Evolutionary conservation across 2,329 filamentous ascomycete genomes (phyloP).

Genomic region (Pyrenophora teres): DNA sequence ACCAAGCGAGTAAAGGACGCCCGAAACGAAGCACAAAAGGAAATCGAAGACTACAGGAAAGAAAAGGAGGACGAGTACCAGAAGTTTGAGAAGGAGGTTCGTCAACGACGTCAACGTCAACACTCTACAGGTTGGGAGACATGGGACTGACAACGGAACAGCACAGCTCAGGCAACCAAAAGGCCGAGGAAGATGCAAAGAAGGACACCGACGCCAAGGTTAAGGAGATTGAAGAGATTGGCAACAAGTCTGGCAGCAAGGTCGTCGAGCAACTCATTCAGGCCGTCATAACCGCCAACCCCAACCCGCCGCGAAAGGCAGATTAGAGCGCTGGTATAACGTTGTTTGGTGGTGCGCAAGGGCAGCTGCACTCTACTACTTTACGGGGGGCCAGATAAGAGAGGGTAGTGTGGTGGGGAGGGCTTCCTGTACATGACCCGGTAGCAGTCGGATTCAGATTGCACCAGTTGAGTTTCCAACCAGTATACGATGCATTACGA

Average conservation of each 20-base stretch:
- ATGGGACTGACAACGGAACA: constrained; percentile 49
- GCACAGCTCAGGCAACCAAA: constrained; percentile 91
- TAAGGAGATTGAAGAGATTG: constrained; percentile 78
- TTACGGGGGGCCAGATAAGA: neutral
- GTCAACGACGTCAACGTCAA: constrained; percentile 2
- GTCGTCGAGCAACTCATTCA: constrained; percentile 83
- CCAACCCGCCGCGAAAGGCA: constrained; percentile 61
- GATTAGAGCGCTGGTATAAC: constrained; percentile 1
- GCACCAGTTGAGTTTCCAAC: constrained; percentile 12
- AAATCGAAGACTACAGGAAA: constrained; percentile 90
- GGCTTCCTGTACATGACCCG: constrained; percentile 15
- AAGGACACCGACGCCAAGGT: constrained; percentile 82
- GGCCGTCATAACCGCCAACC: constrained; percentile 83
- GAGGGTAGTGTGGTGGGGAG: neutral
- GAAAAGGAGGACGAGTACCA: constrained; percentile 94
- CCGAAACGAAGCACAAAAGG: constrained; percentile 93
- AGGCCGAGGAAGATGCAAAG: constrained; percentile 71
- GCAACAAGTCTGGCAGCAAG: constrained; percentile 75
- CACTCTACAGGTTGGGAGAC: neutral
- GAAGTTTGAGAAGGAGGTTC: constrained; percentile 82
- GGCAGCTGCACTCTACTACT: neutral
- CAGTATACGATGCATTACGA: constrained; percentile 16
- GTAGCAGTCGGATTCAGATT: neutral
- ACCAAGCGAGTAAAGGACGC: constrained; percentile 98
- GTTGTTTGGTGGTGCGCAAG: neutral